Percentiles rank a stretch among this genome's conserved stretches.
Conservation (phyloP, 257 asterid genomes). For the Anisodus tanguticus region DNA sequence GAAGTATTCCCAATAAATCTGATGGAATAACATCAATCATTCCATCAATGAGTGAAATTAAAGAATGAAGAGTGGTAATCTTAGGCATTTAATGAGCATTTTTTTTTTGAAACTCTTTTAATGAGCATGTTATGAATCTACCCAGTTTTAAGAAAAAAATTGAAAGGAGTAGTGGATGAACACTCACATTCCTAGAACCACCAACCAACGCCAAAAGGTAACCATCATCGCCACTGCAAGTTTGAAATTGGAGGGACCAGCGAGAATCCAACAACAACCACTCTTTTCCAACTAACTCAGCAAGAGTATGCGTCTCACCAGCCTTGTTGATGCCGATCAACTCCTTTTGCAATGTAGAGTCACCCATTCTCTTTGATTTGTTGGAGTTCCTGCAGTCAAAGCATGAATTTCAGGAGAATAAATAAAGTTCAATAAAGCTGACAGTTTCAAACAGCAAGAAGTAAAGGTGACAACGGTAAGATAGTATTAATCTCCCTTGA, state of each 20-base stretch:
- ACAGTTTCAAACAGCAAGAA: slow-evolving; percentile 6
- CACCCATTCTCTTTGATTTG: slow-evolving; percentile 56
- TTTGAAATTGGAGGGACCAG: slow-evolving; percentile 73
- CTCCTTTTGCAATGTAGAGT: slow-evolving; percentile 43
- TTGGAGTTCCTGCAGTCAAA: slow-evolving; percentile 57
- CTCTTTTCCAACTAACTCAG: slow-evolving; percentile 60
- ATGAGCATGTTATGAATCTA: background rate
- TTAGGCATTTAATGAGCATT: background rate
- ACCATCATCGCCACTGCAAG: slow-evolving; percentile 53
- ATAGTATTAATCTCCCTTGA: too few species aligned
- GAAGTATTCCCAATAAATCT: background rate
- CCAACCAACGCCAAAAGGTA: slow-evolving; percentile 76
- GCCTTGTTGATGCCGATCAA: slow-evolving; percentile 62
- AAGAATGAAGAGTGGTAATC: background rate
- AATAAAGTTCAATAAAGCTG: slow-evolving; percentile 24
- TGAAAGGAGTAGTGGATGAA: slow-evolving; percentile 20
- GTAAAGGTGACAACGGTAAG: slow-evolving; percentile 3
- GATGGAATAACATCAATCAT: background rate
- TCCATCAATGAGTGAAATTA: background rate
- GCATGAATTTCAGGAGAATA: slow-evolving; percentile 23
- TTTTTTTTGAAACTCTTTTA: background rate
- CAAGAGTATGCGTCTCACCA: slow-evolving; percentile 61
- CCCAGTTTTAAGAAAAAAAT: background rate
- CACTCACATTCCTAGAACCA: slow-evolving; percentile 75
- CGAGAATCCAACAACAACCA: slow-evolving; percentile 74